Percentiles rank a stretch among this genome's conserved stretches.
These are phyloP conservation scores for Lyophyllum atratum DNA, from an alignment of 768 basidiomycete species.

Conservation along the genomic window DNA sequence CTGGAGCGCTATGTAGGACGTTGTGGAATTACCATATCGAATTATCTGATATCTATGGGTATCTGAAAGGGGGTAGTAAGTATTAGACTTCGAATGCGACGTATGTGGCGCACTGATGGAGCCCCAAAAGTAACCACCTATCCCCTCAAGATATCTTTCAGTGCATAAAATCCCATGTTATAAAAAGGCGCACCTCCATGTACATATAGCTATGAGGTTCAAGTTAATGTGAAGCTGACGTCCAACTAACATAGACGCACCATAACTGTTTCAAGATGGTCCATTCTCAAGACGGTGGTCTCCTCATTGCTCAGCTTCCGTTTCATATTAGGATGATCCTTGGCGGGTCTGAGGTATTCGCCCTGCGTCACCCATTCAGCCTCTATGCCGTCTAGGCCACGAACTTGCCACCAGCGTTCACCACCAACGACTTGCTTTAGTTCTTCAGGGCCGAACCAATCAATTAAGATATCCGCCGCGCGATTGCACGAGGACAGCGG, in stretches of 20 bases:
- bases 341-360: slow-evolving; percentile 36
- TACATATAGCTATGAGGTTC: slow-evolving; percentile 53
- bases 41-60: slow-evolving; percentile 64
- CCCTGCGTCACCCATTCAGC: slow-evolving; percentile 63
- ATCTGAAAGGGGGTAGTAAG: slow-evolving; percentile 33
- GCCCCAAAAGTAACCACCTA: slow-evolving; percentile 69
- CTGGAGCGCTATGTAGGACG: background rate
- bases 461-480: slow-evolving; percentile 67
- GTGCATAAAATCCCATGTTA: background rate
- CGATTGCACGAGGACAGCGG: slow-evolving; percentile 58
- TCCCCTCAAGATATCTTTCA: background rate
- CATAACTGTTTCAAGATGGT: slow-evolving; percentile 57
- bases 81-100: background rate
- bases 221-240: background rate
- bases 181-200: slow-evolving; percentile 50
- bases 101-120: slow-evolving; percentile 49
- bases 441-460: slow-evolving; percentile 73
- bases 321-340: slow-evolving; percentile 22
- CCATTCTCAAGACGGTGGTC: slow-evolving; percentile 48
- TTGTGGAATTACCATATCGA: slow-evolving; percentile 44
- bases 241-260: slow-evolving; percentile 26
- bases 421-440: slow-evolving; percentile 73
- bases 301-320: slow-evolving; percentile 38
- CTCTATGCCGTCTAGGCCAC: slow-evolving; percentile 69
- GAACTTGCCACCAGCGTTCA: slow-evolving; percentile 82